These are phyloP conservation scores for Cryptosporidium parvum DNA, from an alignment of 169 alveolate species.

Conservation along the genomic window DNA sequence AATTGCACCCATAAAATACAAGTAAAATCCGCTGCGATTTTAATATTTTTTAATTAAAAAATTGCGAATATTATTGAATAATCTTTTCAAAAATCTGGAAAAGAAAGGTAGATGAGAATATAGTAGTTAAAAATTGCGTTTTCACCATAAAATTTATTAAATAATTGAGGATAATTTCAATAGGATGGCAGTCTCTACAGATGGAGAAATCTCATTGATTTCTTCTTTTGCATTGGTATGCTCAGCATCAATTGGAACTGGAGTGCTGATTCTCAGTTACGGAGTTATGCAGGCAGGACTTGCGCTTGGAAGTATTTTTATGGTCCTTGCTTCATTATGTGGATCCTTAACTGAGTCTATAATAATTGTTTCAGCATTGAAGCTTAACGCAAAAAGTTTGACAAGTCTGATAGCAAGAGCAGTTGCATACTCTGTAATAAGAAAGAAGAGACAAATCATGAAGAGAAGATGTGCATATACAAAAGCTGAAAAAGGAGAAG, in stretches of 20 bases:
- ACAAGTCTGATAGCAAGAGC: conserved; percentile 55
- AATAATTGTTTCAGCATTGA: conserved; percentile 35
- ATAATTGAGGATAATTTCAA: background rate
- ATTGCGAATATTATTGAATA: background rate
- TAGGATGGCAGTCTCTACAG: conserved; percentile 33
- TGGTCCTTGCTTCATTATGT: conserved; percentile 44
- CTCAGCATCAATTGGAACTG: conserved; percentile 62
- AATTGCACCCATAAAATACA: background rate
- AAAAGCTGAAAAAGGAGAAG: background rate
- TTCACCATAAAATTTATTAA: background rate
- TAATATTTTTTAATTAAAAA: too few species aligned
- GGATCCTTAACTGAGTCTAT: conserved; percentile 68
- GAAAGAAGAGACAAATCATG: conserved; percentile 63
- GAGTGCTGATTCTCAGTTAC: conserved; percentile 65
- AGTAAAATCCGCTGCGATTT: background rate
- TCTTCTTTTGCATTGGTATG: conserved; percentile 58
- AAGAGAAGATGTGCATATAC: conserved; percentile 10
- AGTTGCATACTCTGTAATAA: conserved; percentile 64
- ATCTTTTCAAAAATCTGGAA: background rate
- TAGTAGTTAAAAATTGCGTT: background rate
- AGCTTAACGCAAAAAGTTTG: conserved; percentile 38
- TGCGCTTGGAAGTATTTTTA: conserved; percentile 29
- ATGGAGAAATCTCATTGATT: conserved; percentile 40
- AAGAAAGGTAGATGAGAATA: background rate
- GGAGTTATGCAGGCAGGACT: conserved; percentile 76